Percentiles rank a stretch among this genome's conserved stretches.
These are phyloP conservation scores for Cocos nucifera DNA, from an alignment of 176 grass and related monocot genomes.

Conservation along the genomic window DNA sequence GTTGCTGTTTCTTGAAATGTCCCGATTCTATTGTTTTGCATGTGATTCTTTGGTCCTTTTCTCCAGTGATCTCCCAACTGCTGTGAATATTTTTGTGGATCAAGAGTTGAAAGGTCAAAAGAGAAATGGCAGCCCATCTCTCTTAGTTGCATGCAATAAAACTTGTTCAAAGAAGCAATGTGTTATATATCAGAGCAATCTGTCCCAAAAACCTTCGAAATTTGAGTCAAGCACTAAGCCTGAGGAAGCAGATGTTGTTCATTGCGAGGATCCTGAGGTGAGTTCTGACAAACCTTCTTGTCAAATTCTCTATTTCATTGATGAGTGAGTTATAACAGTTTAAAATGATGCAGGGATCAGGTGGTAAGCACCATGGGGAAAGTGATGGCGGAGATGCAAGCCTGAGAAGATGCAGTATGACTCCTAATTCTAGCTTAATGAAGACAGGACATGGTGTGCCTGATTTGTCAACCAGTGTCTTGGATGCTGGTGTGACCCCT, in stretches of 20 bases:
- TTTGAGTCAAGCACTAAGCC: background rate
- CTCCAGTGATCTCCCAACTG: conserved; percentile 34
- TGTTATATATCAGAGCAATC: background rate
- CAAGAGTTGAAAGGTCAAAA: conserved; percentile 41
- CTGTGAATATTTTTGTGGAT: conserved; percentile 23
- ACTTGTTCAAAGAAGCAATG: conserved; percentile 45
- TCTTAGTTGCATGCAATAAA: conserved; percentile 34
- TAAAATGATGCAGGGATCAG: conserved; percentile 27
- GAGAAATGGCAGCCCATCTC: conserved; percentile 38
- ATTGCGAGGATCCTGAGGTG: no score
- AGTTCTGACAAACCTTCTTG: no score
- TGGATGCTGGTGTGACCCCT: conserved; percentile 33
- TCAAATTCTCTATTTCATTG: no score
- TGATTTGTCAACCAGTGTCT: background rate
- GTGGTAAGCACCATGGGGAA: conserved; percentile 10
- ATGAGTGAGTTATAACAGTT: background rate
- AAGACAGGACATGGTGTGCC: conserved; percentile 31
- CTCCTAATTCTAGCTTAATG: conserved; percentile 37
- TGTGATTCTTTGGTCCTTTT: background rate
- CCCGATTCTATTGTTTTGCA: background rate
- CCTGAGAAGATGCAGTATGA: conserved; percentile 67
- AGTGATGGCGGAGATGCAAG: conserved; percentile 10
- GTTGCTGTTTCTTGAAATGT: conserved; percentile 9
- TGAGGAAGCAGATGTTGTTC: no score
- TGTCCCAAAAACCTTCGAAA: conserved; percentile 12